Percentiles rank a stretch among this genome's conserved stretches.
Conservation (phyloP, 164 flowering plant genomes). For the Brasenia schreberi region DNA sequence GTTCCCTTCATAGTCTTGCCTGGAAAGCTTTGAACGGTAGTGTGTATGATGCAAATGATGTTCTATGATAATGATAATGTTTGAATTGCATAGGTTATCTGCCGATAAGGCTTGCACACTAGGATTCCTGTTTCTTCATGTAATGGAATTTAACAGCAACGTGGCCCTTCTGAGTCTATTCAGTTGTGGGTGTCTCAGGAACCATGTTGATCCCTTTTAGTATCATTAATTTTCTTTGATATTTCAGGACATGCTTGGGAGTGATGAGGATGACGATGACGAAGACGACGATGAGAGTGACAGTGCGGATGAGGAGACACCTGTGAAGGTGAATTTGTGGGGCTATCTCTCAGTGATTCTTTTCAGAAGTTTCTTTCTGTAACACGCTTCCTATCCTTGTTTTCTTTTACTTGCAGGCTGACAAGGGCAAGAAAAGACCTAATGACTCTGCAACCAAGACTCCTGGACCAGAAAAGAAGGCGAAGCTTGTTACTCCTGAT, state of each 20-base stretch:
- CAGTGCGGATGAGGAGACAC: conserved; percentile 39
- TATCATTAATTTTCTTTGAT: background rate
- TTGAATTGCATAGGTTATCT: background rate
- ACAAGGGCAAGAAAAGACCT: conserved; percentile 42
- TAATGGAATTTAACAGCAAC: too few species aligned
- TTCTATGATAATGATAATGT: background rate
- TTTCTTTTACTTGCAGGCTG: background rate
- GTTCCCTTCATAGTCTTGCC: too few species aligned
- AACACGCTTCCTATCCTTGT: background rate
- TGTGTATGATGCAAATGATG: too few species aligned
- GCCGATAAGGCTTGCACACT: background rate
- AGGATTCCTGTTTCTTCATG: background rate
- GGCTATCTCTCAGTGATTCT: background rate
- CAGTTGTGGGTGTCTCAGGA: too few species aligned
- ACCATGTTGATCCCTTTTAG: background rate
- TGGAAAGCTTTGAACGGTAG: too few species aligned
- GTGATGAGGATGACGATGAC: conserved; percentile 16
- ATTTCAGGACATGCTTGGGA: conserved; percentile 12
- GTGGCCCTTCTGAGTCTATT: too few species aligned
- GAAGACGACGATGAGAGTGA: conserved; percentile 17
- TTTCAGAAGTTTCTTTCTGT: background rate
- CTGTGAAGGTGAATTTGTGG: conserved; percentile 27
- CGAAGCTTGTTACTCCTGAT: conserved; percentile 44
- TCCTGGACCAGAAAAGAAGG: conserved; percentile 49
- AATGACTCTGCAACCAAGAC: conserved; percentile 32